Base-by-base conservation (phyloP, 805 yeast species). In the Yamadazyma akitaensis region DNA sequence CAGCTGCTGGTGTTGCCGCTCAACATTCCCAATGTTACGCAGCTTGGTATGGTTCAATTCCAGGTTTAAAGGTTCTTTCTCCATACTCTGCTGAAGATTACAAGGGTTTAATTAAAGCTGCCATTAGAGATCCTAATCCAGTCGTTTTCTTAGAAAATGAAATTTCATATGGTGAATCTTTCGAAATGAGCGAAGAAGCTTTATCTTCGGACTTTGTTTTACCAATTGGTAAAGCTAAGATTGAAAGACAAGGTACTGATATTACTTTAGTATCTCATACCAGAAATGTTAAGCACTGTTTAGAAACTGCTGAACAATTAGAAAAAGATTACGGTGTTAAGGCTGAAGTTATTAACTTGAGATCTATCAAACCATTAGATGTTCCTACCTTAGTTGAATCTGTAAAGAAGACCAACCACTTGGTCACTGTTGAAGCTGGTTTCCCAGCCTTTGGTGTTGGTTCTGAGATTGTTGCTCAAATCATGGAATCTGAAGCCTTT, bases 391-490 rank as follows among this genome's bases (percentile, higher is more conserved):
- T 94, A 55, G 73, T 91, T 61, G 82, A 81, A 62, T 82, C 96
- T 32, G 88, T 94, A 63, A 92, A 90, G 81, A 94, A 94, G 83
- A 94, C 99, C 60, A 88, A 89, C 77, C 96, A 95, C 67, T 81
- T 91, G 69, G 84, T 94, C 63, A 85, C 97, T 41, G 97, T 92
- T 50, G 99, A 94, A 77, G 86, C 96, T 41, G 97, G 96, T 51
- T 94, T 82, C 96, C 99, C 99, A 57, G 92, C 89, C 48, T 94
- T 88, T 65, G 98, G 99, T 76, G 96, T 94, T 57, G 99, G 99
- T 64, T 88, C 97, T 45, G 99, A 94, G 79, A 88, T 94, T 62
- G 82, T 91, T 68, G 99, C 98, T 52, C 96, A 90, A 74, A 78
- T 94, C 65, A 90, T 94, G 97, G 99, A 94, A 76, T 82, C 95